Evolutionary conservation across 352 stramenopile genomes (phyloP).

Genomic region (Phytophthora citricola): DNA sequence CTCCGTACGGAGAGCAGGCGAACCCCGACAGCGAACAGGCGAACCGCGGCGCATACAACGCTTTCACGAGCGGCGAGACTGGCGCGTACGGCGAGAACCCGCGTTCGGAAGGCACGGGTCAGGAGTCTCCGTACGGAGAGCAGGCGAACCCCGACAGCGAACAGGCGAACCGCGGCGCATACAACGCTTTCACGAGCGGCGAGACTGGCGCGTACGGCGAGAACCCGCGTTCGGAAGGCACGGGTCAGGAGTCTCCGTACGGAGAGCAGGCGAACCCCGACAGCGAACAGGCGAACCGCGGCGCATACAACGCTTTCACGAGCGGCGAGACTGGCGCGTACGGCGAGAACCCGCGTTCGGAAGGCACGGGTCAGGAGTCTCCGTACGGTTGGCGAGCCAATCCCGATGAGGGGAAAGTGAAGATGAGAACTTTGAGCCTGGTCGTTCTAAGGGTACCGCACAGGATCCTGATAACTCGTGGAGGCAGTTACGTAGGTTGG

Average conservation of each 20-base stretch:
- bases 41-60: constrained; percentile 9
- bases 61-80: background rate
- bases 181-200: background rate
- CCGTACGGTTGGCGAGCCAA: background rate
- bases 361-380: background rate
- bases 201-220: constrained; percentile 2
- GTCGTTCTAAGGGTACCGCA: too few species aligned
- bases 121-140: background rate
- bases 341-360: background rate
- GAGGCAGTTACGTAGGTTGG: too few species aligned
- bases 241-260: background rate
- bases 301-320: constrained; percentile 7
- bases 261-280: background rate
- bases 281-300: background rate
- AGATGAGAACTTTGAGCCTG: too few species aligned
- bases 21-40: background rate
- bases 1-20: background rate
- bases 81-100: constrained; percentile 5
- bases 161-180: background rate
- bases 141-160: background rate
- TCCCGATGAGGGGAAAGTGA: too few species aligned
- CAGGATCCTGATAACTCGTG: too few species aligned
- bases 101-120: background rate
- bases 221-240: background rate
- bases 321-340: background rate